Evolutionary conservation across 345 rosid genomes (phyloP).

Genomic region (Eutrema yunnanense): DNA sequence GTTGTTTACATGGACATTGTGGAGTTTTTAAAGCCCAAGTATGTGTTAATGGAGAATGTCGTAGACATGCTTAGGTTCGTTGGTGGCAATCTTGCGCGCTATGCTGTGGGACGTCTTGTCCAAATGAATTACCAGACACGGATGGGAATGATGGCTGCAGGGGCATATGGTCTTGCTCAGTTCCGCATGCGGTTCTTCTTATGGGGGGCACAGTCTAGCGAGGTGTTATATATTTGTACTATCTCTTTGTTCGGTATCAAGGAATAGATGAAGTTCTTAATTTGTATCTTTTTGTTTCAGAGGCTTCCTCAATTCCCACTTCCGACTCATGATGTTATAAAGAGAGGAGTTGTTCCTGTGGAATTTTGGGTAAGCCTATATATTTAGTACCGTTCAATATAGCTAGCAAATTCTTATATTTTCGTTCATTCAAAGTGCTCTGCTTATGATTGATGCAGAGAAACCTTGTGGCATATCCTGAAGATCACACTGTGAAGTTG

Average conservation of each 20-base stretch:
- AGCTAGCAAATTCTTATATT: background rate
- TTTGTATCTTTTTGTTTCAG: conserved; percentile 26
- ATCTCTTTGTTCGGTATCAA: background rate
- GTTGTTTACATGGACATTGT: conserved; percentile 63
- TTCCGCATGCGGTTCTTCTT: conserved; percentile 67
- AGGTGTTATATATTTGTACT: conserved; percentile 28
- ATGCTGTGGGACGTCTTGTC: conserved; percentile 60
- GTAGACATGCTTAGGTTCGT: conserved; percentile 63
- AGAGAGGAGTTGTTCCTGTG: conserved; percentile 48
- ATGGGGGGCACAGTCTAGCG: conserved; percentile 65
- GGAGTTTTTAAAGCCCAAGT: conserved; percentile 57
- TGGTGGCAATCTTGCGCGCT: conserved; percentile 52
- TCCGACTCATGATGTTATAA: conserved; percentile 71
- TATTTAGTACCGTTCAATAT: background rate
- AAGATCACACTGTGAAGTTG: conserved; percentile 6
- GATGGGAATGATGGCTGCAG: conserved; percentile 83
- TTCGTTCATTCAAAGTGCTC: background rate
- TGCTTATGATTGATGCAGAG: background rate
- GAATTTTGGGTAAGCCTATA: conserved; percentile 50
- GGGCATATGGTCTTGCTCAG: conserved; percentile 84
- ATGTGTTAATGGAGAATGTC: conserved; percentile 74
- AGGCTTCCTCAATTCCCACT: conserved; percentile 64
- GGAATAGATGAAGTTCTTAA: background rate
- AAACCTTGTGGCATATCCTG: background rate
- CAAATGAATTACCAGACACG: conserved; percentile 66